A percentile compares a stretch with the other conserved stretches of the same genome.
Evolutionary conservation across 768 basidiomycete species (phyloP).

Genomic region (Agaricus subrufescens): DNA sequence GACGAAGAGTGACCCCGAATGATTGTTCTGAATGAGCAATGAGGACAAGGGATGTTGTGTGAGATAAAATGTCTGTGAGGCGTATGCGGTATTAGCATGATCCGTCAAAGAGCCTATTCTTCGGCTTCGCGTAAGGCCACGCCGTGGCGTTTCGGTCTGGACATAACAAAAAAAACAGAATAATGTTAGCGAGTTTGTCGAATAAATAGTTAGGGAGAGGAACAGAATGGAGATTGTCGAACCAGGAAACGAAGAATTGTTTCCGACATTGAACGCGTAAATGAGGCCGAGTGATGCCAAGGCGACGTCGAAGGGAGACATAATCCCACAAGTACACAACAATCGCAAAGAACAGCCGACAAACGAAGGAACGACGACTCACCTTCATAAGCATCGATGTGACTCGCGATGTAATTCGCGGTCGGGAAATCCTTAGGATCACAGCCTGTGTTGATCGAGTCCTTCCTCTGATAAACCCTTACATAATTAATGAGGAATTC

Average conservation of each 20-base stretch:
- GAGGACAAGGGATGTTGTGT: too few relatives aligned
- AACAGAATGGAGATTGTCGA: too few relatives aligned
- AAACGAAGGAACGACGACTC: slow-evolving; percentile 19
- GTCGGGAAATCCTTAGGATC: slow-evolving; percentile 65
- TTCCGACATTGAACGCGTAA: too few relatives aligned
- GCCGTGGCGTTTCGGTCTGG: slow-evolving; percentile 38
- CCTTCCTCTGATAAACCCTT: slow-evolving; percentile 70
- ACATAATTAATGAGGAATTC: slow-evolving; percentile 76
- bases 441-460: slow-evolving; percentile 58
- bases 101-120: slow-evolving; percentile 19
- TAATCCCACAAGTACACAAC: too few relatives aligned
- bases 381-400: slow-evolving; percentile 58
- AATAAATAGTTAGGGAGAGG: too few relatives aligned
- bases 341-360: too few relatives aligned
- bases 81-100: too few relatives aligned
- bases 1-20: too few relatives aligned
- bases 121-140: slow-evolving; percentile 39
- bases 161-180: neutral
- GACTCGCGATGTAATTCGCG: slow-evolving; percentile 51
- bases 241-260: too few relatives aligned
- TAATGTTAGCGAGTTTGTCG: too few relatives aligned
- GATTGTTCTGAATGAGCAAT: too few relatives aligned
- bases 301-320: neutral
- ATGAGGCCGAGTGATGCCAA: neutral
- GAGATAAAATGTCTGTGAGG: too few relatives aligned